Percentiles rank a stretch among this genome's conserved stretches.
phyloP scores from a whole-genome alignment of 164 flowering plant species.

The Vitis amurensis region DNA sequence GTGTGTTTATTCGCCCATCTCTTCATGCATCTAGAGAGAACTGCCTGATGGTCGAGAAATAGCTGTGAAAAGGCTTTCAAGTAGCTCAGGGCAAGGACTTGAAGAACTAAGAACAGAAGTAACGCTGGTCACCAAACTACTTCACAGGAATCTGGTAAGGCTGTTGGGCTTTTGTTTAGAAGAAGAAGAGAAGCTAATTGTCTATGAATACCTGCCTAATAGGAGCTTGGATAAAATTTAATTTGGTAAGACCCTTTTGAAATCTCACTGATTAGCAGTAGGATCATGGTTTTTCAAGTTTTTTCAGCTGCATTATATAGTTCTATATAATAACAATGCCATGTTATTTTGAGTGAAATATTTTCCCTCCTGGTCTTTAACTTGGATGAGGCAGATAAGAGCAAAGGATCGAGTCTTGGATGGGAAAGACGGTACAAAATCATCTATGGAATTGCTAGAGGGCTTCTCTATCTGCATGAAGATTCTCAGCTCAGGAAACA shows the following conservation, averaged over 20 bases:
- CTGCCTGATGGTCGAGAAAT: conserved; percentile 9
- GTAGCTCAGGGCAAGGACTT: conserved; percentile 19
- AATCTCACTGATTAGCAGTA: no score
- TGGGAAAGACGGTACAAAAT: conserved; percentile 25
- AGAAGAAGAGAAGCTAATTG: conserved; percentile 25
- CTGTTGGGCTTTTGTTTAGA: conserved; percentile 27
- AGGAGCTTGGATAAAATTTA: conserved; percentile 23
- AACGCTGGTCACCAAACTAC: conserved; percentile 15
- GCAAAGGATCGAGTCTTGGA: not conserved
- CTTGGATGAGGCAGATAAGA: conserved; percentile 7
- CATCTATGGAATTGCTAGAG: conserved; percentile 20
- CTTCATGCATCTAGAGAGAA: conserved; percentile 5
- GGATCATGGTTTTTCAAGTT: no score
- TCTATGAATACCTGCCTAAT: conserved; percentile 28
- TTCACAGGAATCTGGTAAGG: conserved; percentile 23
- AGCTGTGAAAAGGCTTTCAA: conserved; percentile 25
- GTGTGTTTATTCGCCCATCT: no score
- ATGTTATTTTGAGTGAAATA: not conserved
- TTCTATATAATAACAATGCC: no score
- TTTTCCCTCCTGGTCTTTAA: not conserved
- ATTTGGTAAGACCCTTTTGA: conserved; percentile 4
- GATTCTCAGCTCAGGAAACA: conserved; percentile 22
- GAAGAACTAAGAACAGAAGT: conserved; percentile 27
- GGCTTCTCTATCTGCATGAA: conserved; percentile 21
- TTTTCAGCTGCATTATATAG: no score